These are phyloP conservation scores for Penicillium brevicompactum DNA, from an alignment of 2,329 filamentous ascomycete genomes.

Conservation along the genomic window DNA sequence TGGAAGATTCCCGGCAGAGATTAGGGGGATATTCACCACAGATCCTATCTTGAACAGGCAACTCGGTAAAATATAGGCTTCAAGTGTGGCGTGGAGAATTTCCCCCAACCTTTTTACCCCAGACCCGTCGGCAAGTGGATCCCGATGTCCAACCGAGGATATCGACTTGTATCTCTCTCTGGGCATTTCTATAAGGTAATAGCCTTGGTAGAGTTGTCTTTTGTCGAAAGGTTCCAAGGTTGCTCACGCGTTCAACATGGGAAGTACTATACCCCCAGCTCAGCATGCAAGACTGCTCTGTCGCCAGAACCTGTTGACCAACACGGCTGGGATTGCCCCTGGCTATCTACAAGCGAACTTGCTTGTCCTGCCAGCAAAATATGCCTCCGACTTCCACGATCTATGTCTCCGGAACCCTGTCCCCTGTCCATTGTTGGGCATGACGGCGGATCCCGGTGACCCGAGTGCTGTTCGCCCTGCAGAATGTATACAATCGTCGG, in stretches of 20 bases:
- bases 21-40: not conserved
- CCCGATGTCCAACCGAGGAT: conserved; percentile 20
- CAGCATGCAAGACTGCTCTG: conserved; percentile 48
- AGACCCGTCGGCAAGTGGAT: conserved; percentile 27
- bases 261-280: conserved; percentile 27
- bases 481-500: conserved; percentile 25
- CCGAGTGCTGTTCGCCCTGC: conserved; percentile 21
- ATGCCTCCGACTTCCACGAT: conserved; percentile 60
- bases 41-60: conserved; percentile 6
- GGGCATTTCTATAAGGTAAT: not conserved
- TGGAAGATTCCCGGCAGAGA: too few relatives aligned
- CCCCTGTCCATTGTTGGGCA: conserved; percentile 62
- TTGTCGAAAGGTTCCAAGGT: too few relatives aligned
- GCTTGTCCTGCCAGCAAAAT: conserved; percentile 59
- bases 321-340: conserved; percentile 59
- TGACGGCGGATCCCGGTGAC: conserved; percentile 43
- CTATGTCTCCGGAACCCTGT: conserved; percentile 65
- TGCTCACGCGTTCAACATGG: conserved; percentile 4
- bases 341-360: conserved; percentile 64
- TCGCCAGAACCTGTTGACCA: conserved; percentile 44
- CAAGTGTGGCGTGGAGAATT: conserved; percentile 6
- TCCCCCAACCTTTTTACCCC: conserved; percentile 17
- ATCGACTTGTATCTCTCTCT: not conserved
- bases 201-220: too few relatives aligned
- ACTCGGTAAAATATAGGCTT: not conserved